Conservation (phyloP, 306 rosid species). For the Dicorynia guianensis region DNA sequence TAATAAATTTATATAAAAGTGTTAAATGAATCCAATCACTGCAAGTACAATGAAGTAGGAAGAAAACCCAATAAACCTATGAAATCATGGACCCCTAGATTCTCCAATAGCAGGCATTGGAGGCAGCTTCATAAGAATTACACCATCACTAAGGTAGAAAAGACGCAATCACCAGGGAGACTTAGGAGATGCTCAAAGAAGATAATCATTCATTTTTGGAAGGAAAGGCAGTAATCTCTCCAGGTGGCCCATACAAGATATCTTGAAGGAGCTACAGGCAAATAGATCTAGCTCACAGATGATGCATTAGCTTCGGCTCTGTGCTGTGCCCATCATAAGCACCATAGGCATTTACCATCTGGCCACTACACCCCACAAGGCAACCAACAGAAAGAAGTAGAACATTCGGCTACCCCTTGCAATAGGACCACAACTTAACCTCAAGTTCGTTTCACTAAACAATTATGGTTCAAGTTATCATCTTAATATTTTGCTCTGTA, state of each 20-base stretch:
- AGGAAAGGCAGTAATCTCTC: not conserved
- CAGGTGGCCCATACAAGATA: not conserved
- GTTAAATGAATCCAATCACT: not conserved
- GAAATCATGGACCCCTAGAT: not conserved
- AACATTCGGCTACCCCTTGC: not conserved
- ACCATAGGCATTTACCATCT: not conserved
- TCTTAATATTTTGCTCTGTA: not conserved
- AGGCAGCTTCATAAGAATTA: not conserved
- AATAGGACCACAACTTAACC: not conserved
- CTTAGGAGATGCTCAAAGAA: not conserved
- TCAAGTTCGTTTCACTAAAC: not conserved
- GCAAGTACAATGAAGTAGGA: not conserved
- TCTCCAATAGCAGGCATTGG: constrained; percentile 9
- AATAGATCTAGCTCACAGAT: not conserved
- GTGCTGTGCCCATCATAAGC: not conserved
- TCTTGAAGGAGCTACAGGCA: not conserved
- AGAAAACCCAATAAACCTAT: not conserved
- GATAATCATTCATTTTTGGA: not conserved
- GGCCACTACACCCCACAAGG: not conserved
- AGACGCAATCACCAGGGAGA: not conserved
- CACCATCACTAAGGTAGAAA: not conserved
- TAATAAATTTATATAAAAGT: no score
- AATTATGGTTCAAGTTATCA: not conserved
- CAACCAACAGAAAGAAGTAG: not conserved
- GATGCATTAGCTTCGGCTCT: not conserved